Evolutionary conservation across 2,329 filamentous ascomycete species (phyloP), one percentile per base, ranked within the genome.

Genomic region (Dothistroma pini): DNA sequence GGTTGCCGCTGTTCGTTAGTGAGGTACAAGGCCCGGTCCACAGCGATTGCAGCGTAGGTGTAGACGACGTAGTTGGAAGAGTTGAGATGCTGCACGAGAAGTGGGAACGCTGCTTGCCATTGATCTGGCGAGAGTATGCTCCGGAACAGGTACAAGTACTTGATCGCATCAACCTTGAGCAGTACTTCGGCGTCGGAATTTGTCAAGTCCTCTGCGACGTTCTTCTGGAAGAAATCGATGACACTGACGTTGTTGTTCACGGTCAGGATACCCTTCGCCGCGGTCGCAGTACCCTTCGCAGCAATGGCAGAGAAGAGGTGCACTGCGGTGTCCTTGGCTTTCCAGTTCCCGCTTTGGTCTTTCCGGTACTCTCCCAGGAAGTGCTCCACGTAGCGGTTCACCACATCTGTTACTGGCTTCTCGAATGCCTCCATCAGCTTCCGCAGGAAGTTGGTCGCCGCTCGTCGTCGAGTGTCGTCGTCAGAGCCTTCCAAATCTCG

Each of bases 321-420:
- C 60, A 97, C 89, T n/a, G 95, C 95, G 0, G 93, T 97, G 72
- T 99, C 95, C 79, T 99, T 99, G 54, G 92, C 88, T 76, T 96
- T 96, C 95, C 95, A 99, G 75, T 96, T 92, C 19, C 83, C 78
- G 14, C 78, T 76, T 48, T 81, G 80, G 63, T 87, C 81, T 75
- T 89, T 89, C 58, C 86, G 84, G 71, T 92, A 92, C 58, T 89
- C 83, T 38, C 80, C 77, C 31, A 99, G 83, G 74, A 96, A 96
- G 75, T 93, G 89, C 63, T 89, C 85, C 70, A 96, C 90, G 78
- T 97, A 97, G 68, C 85, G 87, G 64, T 88, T 88, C 22, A 96
- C 93, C n/a, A 96, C 90, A 56, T 82, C 84, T 0, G 93, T 97
- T 51, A 97, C 93, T 1, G 90, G 81, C 58, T 81, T 80, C 75